Evolutionary conservation across 2,329 filamentous ascomycete species (phyloP).

Genomic region (Leptoxyphium fumago): DNA sequence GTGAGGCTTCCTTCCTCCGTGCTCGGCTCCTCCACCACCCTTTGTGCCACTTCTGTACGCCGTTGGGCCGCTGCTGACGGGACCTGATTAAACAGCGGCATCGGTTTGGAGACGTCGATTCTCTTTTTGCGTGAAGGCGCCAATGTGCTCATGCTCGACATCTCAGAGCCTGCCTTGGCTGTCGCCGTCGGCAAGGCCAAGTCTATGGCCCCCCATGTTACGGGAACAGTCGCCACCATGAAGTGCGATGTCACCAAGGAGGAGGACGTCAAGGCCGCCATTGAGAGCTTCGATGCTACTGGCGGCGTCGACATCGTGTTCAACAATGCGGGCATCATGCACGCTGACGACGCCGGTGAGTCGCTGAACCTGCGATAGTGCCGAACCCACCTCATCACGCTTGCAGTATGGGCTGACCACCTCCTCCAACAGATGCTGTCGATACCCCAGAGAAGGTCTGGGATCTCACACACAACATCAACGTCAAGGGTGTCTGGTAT

Average conservation of each 20-base stretch:
- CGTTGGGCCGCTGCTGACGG: too few species aligned
- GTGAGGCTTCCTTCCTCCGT: slow-evolving; percentile 35
- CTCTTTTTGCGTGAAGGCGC: slow-evolving; percentile 83
- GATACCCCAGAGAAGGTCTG: slow-evolving; percentile 81
- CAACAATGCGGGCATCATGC: slow-evolving; percentile 98
- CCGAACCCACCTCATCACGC: not conserved
- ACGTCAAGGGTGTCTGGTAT: slow-evolving; percentile 97
- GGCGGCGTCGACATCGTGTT: slow-evolving; percentile 85
- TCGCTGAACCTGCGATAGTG: not conserved
- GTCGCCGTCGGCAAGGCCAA: slow-evolving; percentile 63
- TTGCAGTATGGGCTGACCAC: too few species aligned
- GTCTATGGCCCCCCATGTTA: slow-evolving; percentile 43
- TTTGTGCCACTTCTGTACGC: too few species aligned
- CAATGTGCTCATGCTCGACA: slow-evolving; percentile 71
- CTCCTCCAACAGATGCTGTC: slow-evolving; percentile 40
- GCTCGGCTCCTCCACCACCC: too few species aligned
- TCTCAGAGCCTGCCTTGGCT: slow-evolving; percentile 62
- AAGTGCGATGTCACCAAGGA: slow-evolving; percentile 78
- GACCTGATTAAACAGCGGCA: slow-evolving; percentile 46
- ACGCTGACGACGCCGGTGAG: slow-evolving; percentile 44
- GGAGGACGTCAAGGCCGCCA: slow-evolving; percentile 55
- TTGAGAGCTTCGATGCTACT: slow-evolving; percentile 65
- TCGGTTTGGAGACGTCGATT: slow-evolving; percentile 81
- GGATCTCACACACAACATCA: slow-evolving; percentile 87
- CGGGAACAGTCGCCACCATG: slow-evolving; percentile 47